Percentiles rank a stretch among this genome's conserved stretches.
These are phyloP conservation scores for Lentinus brumalis DNA, from an alignment of 768 basidiomycete species.

Conservation along the genomic window DNA sequence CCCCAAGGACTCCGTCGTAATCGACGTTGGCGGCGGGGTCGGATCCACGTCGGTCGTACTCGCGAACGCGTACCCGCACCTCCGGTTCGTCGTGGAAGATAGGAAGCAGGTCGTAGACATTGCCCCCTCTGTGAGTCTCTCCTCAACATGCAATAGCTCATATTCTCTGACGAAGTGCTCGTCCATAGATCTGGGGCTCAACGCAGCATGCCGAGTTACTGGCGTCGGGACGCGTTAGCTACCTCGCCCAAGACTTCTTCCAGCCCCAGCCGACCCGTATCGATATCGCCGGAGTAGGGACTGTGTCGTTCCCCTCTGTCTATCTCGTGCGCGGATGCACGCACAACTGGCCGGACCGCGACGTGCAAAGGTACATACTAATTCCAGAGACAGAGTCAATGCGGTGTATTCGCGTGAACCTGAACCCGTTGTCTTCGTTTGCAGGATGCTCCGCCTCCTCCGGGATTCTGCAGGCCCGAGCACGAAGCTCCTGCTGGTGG, in stretches of 20 bases:
- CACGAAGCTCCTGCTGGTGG: conserved; percentile 12
- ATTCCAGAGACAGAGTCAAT: no score
- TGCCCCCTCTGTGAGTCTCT: conserved; percentile 29
- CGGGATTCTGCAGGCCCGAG: conserved; percentile 3
- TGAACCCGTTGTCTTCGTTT: neutral
- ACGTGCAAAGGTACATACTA: conserved; percentile 1
- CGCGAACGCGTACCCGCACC: conserved; percentile 16
- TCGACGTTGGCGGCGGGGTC: conserved; percentile 23
- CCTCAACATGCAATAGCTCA: neutral
- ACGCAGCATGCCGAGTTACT: conserved; percentile 1
- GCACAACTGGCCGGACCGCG: conserved; percentile 15
- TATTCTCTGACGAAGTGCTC: neutral
- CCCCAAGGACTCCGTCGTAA: conserved; percentile 7
- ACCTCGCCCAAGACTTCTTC: conserved; percentile 15
- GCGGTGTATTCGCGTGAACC: neutral
- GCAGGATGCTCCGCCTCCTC: conserved; percentile 14
- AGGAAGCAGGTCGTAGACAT: conserved; percentile 34
- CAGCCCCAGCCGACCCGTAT: conserved; percentile 3
- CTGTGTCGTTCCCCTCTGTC: conserved; percentile 1
- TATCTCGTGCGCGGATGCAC: conserved; percentile 12
- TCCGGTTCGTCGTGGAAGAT: conserved; percentile 21
- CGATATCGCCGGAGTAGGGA: neutral
- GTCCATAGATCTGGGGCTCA: conserved; percentile 1
- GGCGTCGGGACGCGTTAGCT: conserved; percentile 5
- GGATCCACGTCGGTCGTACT: conserved; percentile 18